Base-by-base conservation (phyloP, 2,329 filamentous ascomycete species). In the Acarospora socialis region DNA sequence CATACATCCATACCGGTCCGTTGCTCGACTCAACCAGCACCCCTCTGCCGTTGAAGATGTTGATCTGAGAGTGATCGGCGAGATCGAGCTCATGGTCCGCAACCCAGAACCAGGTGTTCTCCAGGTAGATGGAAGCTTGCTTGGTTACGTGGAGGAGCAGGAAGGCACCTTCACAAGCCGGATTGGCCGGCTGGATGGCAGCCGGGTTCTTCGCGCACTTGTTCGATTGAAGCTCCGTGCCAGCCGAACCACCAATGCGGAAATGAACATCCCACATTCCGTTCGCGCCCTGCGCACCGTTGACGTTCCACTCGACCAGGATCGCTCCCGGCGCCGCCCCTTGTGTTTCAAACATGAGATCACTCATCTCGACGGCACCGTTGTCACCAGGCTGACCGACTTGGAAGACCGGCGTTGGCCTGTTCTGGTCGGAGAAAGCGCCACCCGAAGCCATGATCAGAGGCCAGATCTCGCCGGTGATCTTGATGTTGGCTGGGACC, bases 81-180 rank as follows among this genome's bases (percentile, higher is more conserved):
- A 73, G 66, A 52, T 93, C 86, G 15, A 93, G 76, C 51, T 92
- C 81, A 61, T 93, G 84, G 53, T 93, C 84, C 3, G 84, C 74
- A 28, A 83, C 78, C 83, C 84, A 92, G 55, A 81, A 77, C 81
- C 82, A 92, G 28, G 67, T 74, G 60, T 92, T 92, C 63, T 94
- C 86, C 26, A 92, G 62, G 59, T 92, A 92, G 27, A 73, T 71
- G 21, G 73, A 77, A 12, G 65, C 65, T 21, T 55, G 48, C 40
- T 63, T 54, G 20, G 68, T 71, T 33, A 70, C 52, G 47, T 72
- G 68, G 38, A 73, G 57, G 28, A 73, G 57, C 53, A 72, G 56
- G 55, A 82, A 90, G 16, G 81, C 70, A 20, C 77, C 84, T 21
- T 77, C 66, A 56, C 84, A 93, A 21, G 72, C 61, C 3, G 67